A percentile compares a stretch with the other conserved stretches of the same genome.
Conservation (phyloP, 108 stramenopile genomes). For the Nannochloropsis granulata region DNA sequence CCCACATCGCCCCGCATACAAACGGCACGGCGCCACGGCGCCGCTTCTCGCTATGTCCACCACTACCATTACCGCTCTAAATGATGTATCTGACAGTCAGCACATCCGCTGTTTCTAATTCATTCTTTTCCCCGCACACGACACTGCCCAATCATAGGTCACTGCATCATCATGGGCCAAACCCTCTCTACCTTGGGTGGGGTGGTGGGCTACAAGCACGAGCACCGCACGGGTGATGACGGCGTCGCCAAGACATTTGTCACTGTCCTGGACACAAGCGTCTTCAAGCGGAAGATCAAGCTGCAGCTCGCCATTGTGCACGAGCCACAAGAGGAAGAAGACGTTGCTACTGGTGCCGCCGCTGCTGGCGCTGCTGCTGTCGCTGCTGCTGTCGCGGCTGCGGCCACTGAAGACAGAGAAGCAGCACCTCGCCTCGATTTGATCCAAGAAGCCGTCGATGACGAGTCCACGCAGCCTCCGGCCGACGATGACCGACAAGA, state of each 20-base stretch:
- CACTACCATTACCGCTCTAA: too few species aligned
- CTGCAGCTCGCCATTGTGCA: neutral
- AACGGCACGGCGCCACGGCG: too few species aligned
- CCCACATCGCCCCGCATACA: too few species aligned
- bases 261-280: neutral
- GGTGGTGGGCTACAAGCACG: neutral
- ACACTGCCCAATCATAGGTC: neutral
- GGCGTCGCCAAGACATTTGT: neutral
- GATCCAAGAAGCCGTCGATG: neutral
- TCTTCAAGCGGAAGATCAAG: neutral
- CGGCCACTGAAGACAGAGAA: too few species aligned
- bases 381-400: neutral
- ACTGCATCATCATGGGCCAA: neutral
- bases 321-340: neutral
- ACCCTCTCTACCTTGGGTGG: neutral
- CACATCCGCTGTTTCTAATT: neutral
- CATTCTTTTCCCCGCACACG: neutral
- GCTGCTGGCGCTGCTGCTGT: neutral
- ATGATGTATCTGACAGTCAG: too few species aligned
- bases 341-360: neutral
- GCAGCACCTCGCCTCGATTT: too few species aligned
- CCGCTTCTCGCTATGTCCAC: too few species aligned
- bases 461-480: neutral
- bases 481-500: neutral
- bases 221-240: neutral